Evolutionary conservation across 176 grass and related monocot genomes (phyloP), one percentile per base, ranked within the genome.

Genomic region (Musa schizocarpa): DNA sequence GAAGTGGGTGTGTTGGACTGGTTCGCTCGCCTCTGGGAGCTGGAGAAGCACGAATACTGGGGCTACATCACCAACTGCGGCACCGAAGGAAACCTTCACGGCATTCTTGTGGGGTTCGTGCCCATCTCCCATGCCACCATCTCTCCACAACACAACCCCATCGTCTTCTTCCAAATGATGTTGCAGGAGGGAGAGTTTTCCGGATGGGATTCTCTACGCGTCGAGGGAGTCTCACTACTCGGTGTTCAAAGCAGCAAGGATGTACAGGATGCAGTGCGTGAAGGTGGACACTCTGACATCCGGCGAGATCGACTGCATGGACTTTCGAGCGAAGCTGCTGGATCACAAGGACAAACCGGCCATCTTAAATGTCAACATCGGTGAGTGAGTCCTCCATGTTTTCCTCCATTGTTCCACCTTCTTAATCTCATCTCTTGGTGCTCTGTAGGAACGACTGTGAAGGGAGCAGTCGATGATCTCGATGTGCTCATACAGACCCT

Each of bases 41-140:
- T 91, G 14, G 84, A 89, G 69, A 91, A 87, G 63, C 9, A 89
- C 56, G 88, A 91, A 67, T 96, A 96, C 54, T 96, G 92, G 92
- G 92, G 92, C 14, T 92, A 96, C 79, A 92, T 96, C 73, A 96
- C 88, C 49, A 92, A 92, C 77, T 96, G 92, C n/a, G 92, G 92
- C 23, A 96, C 92, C 8, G 92, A 96, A 80, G 92, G 88, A 63
- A 96, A 96, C 76, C 74, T 96, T 70, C 92, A 96, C 77, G 92
- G 92, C 23, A 87, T 96, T 81, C 88, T 96, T 83, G 86, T 96
- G 3, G 88, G 92, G 92, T 96, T 43, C 34, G 34, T 43, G 34
- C 34, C 34, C 34, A 6, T 43, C 34, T 43, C 34, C 3, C 34
- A 43, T 43, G 6, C 34, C 34, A 43, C 34, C 34, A 43, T 43